Evolutionary conservation across 1,284 basidiomycete species (phyloP).

Genomic region (Sparassis latifolia): DNA sequence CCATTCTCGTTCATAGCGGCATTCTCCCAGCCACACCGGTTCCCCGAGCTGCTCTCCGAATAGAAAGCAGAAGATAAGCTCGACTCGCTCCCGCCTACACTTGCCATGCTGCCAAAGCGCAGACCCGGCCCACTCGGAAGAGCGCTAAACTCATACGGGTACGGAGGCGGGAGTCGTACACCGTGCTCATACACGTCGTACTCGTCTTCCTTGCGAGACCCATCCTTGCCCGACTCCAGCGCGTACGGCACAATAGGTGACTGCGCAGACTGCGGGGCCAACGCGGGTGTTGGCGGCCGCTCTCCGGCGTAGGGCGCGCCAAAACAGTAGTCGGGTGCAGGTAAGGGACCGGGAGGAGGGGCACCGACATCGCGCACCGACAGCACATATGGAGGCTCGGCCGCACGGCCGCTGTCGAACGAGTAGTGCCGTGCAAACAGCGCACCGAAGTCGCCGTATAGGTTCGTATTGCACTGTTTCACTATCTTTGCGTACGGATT

Average conservation of each 20-base stretch:
- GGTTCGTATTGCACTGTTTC: neutral
- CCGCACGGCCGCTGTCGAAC: constrained; percentile 9
- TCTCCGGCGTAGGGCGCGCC: constrained; percentile 26
- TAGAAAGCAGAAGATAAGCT: constrained; percentile 20
- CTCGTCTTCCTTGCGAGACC: constrained; percentile 1
- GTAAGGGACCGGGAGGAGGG: constrained; percentile 62
- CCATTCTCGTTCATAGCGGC: constrained; percentile 5
- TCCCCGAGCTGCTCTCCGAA: constrained; percentile 11
- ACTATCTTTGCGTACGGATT: neutral
- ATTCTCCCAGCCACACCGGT: neutral
- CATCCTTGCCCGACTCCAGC: neutral
- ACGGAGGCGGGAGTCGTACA: neutral
- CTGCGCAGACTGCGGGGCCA: too few relatives aligned
- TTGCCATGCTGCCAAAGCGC: constrained; percentile 22
- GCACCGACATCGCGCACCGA: constrained; percentile 43
- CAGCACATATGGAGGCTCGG: constrained; percentile 33
- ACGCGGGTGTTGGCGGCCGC: too few relatives aligned
- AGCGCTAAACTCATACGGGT: too few relatives aligned
- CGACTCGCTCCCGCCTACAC: constrained; percentile 20
- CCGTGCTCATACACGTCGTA: neutral
- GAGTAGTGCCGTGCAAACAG: neutral
- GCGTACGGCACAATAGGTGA: too few relatives aligned
- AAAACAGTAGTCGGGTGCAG: constrained; percentile 61
- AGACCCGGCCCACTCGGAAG: constrained; percentile 11
- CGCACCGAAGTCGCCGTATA: neutral